Base-by-base conservation (phyloP, 2,329 filamentous ascomycete genomes). In the Pseudohalonectria lignicola region DNA sequence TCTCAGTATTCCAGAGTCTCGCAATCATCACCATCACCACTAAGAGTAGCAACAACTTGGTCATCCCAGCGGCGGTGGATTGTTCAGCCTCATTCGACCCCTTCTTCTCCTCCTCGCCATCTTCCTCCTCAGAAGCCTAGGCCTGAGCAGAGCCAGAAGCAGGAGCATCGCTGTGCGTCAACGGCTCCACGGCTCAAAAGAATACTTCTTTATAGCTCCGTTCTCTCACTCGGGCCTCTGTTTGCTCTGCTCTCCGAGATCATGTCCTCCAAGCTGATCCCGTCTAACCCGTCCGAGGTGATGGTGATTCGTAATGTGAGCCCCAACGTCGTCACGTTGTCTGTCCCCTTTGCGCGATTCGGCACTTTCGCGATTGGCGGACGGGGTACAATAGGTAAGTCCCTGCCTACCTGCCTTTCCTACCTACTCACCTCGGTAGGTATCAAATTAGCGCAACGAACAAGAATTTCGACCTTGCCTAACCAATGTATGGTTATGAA, bases 271-370 rank as follows among this genome's bases (percentile, higher is more conserved):
- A 72, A 77, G 51, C 71, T 86, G 39, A 71, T 84, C 40, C 81
- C 82, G 4, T 51, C 63, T 13, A 79, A 90, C 50, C 87, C 88
- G 11, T 73, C 78, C 15, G 76, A 85, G 52, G 79, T 92, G 45
- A 93, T 94, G 82, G 86, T 94, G 43, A 90, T 94, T 52, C 84
- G 90, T 45, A 74, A 87, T 49, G 63, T 96, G 49, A 85, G 83
- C 2, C 82, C 85, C 12, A 79, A 82, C 47, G 72, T 94, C 45
- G 77, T 76, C 31, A 93, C 82, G 11, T 71, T 87, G 49, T 88
- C 83, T 9, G 72, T 87, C 2, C 92, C 92, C 7, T 98, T 98
- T 61, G 61, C 74, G 37, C 83, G 92, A 34, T 84, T 85, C 52
- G 87, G 87, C 36, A 67, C 65, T 36, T 62, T 94, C 51, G 86